These are phyloP conservation scores for Plantago major DNA, from an alignment of 257 asterid species.

Conservation along the genomic window DNA sequence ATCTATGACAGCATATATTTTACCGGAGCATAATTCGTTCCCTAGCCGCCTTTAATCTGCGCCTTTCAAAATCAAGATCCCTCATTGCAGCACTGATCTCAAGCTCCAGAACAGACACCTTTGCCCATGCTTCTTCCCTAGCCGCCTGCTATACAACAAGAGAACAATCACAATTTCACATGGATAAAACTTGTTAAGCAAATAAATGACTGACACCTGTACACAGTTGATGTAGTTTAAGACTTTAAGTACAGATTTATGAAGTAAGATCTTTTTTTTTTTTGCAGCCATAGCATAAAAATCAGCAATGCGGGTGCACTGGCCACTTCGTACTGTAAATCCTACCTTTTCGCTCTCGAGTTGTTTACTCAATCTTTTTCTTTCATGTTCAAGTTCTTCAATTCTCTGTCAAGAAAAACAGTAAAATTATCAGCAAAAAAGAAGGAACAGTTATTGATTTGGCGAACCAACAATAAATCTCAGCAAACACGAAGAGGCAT, in stretches of 20 bases:
- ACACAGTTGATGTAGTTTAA: too few relatives aligned
- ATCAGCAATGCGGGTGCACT: neutral
- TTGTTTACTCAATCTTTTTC: conserved; percentile 63
- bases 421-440: conserved; percentile 21
- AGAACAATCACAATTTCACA: conserved; percentile 35
- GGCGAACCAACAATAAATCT: neutral
- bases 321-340: conserved; percentile 25
- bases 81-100: conserved; percentile 91
- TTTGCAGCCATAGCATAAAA: conserved; percentile 3
- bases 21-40: conserved; percentile 99
- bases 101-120: conserved; percentile 96
- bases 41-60: conserved; percentile 82
- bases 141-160: conserved; percentile 95
- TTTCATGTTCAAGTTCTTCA: conserved; percentile 81
- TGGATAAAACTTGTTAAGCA: conserved; percentile 9
- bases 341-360: conserved; percentile 95
- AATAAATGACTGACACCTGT: neutral
- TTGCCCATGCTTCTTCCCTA: conserved; percentile 99
- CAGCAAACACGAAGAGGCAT: conserved; percentile 13
- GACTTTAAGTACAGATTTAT: too few relatives aligned
- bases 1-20: conserved; percentile 12
- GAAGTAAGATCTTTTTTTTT: too few relatives aligned
- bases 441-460: too few relatives aligned
- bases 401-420: conserved; percentile 48
- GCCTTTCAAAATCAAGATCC: conserved; percentile 91